Evolutionary conservation across 805 yeast genomes (phyloP).

Genomic region (Metschnikowia peoriensis): DNA sequence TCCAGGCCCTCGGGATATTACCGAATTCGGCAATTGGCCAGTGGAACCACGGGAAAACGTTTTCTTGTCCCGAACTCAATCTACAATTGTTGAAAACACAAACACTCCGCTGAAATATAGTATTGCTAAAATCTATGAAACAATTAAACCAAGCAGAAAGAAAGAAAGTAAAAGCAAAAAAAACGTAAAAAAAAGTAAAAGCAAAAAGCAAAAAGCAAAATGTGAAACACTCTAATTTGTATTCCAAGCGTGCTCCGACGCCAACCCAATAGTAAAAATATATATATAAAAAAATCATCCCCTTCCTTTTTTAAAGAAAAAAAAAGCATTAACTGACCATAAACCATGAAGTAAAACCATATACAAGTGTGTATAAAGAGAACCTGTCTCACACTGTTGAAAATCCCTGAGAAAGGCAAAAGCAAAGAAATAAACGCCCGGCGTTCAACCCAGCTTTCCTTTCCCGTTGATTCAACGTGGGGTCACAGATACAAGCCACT

Average conservation of each 20-base stretch:
- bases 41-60: too few relatives aligned
- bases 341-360: background rate
- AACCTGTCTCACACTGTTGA: background rate
- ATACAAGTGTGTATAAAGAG: background rate
- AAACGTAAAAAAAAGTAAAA: background rate
- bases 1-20: too few relatives aligned
- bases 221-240: background rate
- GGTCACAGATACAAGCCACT: conserved; percentile 22
- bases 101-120: background rate
- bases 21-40: too few relatives aligned
- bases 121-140: background rate
- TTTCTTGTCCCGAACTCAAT: too few relatives aligned
- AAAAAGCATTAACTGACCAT: too few relatives aligned
- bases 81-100: too few relatives aligned
- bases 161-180: too few relatives aligned
- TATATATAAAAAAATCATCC: background rate
- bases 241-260: conserved; percentile 2
- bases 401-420: background rate
- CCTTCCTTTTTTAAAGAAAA: background rate
- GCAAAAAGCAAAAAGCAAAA: background rate
- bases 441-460: background rate
- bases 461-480: conserved; percentile 8
- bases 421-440: background rate
- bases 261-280: background rate
- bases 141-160: background rate